These are phyloP conservation scores for Cutaneotrichosporon spelunceum DNA, from an alignment of 1,284 basidiomycete species.

Conservation along the genomic window DNA sequence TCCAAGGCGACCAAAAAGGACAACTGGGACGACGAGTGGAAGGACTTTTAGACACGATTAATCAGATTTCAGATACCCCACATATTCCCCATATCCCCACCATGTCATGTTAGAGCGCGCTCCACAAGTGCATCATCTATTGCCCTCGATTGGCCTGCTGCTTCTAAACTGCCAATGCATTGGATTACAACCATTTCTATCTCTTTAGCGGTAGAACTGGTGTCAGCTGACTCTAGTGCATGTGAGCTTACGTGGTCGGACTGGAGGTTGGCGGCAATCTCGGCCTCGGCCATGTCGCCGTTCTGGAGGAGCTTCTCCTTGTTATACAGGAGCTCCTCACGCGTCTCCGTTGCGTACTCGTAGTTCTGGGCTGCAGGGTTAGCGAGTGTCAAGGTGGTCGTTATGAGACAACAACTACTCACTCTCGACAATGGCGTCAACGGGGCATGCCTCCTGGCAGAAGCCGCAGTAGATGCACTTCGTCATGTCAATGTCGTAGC, in stretches of 20 bases:
- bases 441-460: conserved; percentile 98
- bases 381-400: conserved; percentile 2
- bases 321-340: conserved; percentile 98
- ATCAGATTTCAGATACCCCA: too few species aligned
- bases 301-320: conserved; percentile 93
- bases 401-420: conserved; percentile 46
- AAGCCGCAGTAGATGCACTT: conserved; percentile 97
- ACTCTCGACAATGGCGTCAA: conserved; percentile 99
- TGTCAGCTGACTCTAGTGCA: neutral
- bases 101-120: neutral
- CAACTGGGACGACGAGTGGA: conserved; percentile 7
- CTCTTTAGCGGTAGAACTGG: conserved; percentile 9
- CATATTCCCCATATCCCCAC: neutral
- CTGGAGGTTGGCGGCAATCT: conserved; percentile 90
- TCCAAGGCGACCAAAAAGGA: conserved; percentile 7
- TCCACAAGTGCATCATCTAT: conserved; percentile 3
- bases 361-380: conserved; percentile 78
- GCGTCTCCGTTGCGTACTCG: conserved; percentile 94
- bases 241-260: conserved; percentile 52
- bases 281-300: conserved; percentile 92
- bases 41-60: conserved; percentile 4
- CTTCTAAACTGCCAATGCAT: conserved; percentile 13
- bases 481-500: conserved; percentile 94
- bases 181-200: conserved; percentile 8
- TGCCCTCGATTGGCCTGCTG: neutral